Evolutionary conservation across 257 asterid species (phyloP).

Genomic region (Euphrasia confusa): DNA sequence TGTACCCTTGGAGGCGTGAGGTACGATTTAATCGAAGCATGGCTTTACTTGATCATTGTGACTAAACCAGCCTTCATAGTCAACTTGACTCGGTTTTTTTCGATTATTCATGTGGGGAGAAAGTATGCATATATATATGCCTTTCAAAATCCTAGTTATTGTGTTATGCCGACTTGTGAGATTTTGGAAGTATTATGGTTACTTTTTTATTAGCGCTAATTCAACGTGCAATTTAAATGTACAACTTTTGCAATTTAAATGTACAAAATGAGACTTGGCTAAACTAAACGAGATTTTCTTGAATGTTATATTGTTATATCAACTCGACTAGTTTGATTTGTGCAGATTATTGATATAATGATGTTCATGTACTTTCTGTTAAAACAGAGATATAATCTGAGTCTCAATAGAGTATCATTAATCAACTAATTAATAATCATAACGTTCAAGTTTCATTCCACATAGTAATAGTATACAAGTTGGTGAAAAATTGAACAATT

Average conservation of each 20-base stretch:
- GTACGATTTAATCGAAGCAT: constrained; percentile 16
- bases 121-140: background rate
- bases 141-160: constrained; percentile 8
- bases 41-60: constrained; percentile 15
- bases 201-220: constrained; percentile 6
- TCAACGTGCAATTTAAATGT: constrained; percentile 2
- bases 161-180: background rate
- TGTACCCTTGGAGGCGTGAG: constrained; percentile 52
- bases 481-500: background rate
- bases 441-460: too few species aligned
- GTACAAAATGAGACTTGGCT: too few species aligned
- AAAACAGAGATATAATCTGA: too few species aligned
- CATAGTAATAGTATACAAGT: too few species aligned
- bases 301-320: too few species aligned
- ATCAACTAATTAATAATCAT: too few species aligned
- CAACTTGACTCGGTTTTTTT: background rate
- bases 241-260: background rate
- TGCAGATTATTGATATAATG: too few species aligned
- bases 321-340: too few species aligned
- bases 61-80: constrained; percentile 4
- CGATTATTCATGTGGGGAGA: constrained; percentile 12
- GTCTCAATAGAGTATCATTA: too few species aligned
- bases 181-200: constrained; percentile 13
- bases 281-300: too few species aligned
- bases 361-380: too few species aligned